Base-by-base conservation (phyloP, 805 yeast species). In the Yarrowia sp. region DNA sequence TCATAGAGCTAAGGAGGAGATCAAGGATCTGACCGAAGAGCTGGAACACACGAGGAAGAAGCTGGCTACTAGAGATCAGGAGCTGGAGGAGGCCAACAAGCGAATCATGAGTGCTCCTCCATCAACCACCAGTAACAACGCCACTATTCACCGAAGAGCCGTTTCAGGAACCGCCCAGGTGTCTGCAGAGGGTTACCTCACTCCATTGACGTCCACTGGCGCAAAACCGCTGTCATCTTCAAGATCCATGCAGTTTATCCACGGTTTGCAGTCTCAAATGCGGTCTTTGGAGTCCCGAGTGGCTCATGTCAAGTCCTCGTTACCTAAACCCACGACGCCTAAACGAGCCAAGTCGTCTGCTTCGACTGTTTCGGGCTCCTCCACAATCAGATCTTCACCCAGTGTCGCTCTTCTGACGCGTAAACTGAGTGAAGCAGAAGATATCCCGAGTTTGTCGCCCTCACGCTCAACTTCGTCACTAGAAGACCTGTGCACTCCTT, bases 1-100 rank as follows among this genome's bases (percentile, higher is more conserved):
- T 12, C 79, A 78, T 50, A 75, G 79, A 12, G 70, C 77, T 1
- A 73, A 72, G 19, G 80, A 78, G 15, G 80, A 77, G 42, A 71
- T 77, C 12, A 65, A 74, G 35, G 81, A 79, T 22, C 72, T 75
- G 12, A 71, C 73, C n/a, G 80, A 78, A 52, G 81, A 78, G 58
- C 70, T 78, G 40, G 66, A 69, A 1, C 69, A 71, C 12, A 70
- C 73, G 5, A 53, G 69, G 16, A 48, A 46, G 14, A 69, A 68
- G 58, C 63, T 72, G 45, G 58, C 46, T 11, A 61, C 55, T 46
- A 58, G 56, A 10, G 67, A 49, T 42, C 46, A 49, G 14, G 56
- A 70, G 35, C 43, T 67, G 35, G 69, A 52, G 22, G 68, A 70
- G 15, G 67, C 56, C 15, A 59, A 59, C 43, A 32, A 35, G 52